A percentile compares a stretch with the other conserved stretches of the same genome.
These are phyloP conservation scores for Tephrocybe sp. DNA, from an alignment of 768 basidiomycete genomes.

Conservation along the genomic window DNA sequence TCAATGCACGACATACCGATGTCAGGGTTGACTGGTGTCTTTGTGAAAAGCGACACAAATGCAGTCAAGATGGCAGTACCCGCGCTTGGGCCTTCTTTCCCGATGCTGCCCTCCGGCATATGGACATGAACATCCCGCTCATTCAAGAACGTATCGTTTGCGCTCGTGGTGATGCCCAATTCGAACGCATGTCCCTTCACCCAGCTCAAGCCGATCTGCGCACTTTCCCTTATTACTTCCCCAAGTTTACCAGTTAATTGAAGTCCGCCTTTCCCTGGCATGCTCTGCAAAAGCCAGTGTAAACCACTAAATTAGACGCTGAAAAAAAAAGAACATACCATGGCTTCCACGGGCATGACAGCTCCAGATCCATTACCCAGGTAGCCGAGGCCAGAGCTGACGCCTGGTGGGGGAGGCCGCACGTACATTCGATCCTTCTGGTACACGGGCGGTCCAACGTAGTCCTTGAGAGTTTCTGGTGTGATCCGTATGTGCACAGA, in stretches of 20 bases:
- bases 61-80: conserved; percentile 93
- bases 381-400: conserved; percentile 93
- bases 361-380: conserved; percentile 95
- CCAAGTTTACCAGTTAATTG: conserved; percentile 97
- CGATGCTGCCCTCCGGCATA: conserved; percentile 93
- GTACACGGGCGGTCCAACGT: conserved; percentile 94
- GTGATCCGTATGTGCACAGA: conserved; percentile 79
- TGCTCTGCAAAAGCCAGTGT: conserved; percentile 53
- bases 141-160: conserved; percentile 75
- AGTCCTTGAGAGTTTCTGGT: conserved; percentile 88
- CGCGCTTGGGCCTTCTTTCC: conserved; percentile 95
- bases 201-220: conserved; percentile 93
- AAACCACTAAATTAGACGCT: background rate
- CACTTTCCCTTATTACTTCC: conserved; percentile 95
- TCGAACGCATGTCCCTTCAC: conserved; percentile 88
- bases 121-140: conserved; percentile 93
- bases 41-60: conserved; percentile 88
- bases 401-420: conserved; percentile 80
- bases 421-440: conserved; percentile 93
- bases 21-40: conserved; percentile 79
- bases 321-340: conserved; percentile 46
- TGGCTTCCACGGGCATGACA: conserved; percentile 96
- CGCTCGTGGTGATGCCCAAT: conserved; percentile 76
- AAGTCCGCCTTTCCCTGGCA: conserved; percentile 93
- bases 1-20: conserved; percentile 61